Evolutionary conservation across 1,284 basidiomycete species (phyloP), one percentile per base, ranked within the genome.

Genomic region (Pseudozyma tsukubaensis): DNA sequence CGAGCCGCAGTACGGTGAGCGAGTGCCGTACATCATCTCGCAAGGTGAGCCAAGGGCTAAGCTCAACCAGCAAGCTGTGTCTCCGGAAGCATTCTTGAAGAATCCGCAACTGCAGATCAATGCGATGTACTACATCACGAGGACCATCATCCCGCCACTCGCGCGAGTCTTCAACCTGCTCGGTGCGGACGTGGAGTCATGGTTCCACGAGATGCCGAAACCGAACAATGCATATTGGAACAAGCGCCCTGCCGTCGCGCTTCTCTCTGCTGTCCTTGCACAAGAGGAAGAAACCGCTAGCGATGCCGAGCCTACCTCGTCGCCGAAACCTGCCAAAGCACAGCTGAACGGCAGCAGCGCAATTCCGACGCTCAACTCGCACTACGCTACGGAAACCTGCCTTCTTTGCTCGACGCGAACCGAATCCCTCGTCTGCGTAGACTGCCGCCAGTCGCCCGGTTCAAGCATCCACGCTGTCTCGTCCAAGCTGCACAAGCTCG

Each of bases 1-100:
- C 65, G 94, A 97, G 82, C 89, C 92, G 1, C 94, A 95, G 78
- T 95, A 97, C 78, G 94, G 92, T 14, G 95, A 99, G 81, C 90
- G 96, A 29, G 89, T 98, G 2, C 94, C 94, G 0, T 98, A 97
- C 83, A 89, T 98, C 44, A 92, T 99, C 59, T 87, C 88, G 85
- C 90, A 87, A 50, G 91, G 92, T 2, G 88, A 89, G 40, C 89
- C 90, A 0, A 88, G 90, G 1, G 85, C 89, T 1, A 89, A 91
- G 54, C 88, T 98, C 13, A 91, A 93, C 19, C 93, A 97, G 73
- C 88, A 92, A 70, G 94, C 94, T 0, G 87, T 92, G 45, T 88
- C 90, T 42, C 94, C 94, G 0, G 88, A 92, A 74, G 91, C 92
- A 64, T 88, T 96, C 69, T 85, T 97, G 44, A 87, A 89, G 21